Percentiles rank a stretch among this genome's conserved stretches.
These are phyloP conservation scores for Solioccasus polychromus DNA, from an alignment of 768 basidiomycete genomes.

Conservation along the genomic window DNA sequence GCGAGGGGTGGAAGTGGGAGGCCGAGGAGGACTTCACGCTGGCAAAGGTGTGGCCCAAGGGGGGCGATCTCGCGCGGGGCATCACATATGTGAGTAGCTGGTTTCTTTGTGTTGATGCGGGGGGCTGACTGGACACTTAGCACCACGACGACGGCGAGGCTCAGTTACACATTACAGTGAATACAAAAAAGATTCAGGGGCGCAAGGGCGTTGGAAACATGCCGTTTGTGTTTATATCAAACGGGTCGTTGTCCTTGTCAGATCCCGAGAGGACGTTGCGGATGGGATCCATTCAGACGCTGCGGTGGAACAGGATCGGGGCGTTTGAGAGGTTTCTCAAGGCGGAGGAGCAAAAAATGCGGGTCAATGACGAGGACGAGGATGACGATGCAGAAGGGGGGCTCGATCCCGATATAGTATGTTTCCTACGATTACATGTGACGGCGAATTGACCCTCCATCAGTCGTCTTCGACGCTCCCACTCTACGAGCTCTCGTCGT, in stretches of 20 bases:
- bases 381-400: slow-evolving; percentile 26
- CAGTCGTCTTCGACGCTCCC: slow-evolving; percentile 30
- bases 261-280: slow-evolving; percentile 21
- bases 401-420: slow-evolving; percentile 28
- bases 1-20: slow-evolving; percentile 62
- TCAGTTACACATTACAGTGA: slow-evolving; percentile 63
- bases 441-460: neutral
- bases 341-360: slow-evolving; percentile 26
- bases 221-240: slow-evolving; percentile 58
- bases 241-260: slow-evolving; percentile 35
- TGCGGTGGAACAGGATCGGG: slow-evolving; percentile 30
- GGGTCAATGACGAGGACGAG: slow-evolving; percentile 16
- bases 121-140: slow-evolving; percentile 32
- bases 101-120: neutral
- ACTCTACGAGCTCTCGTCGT: slow-evolving; percentile 23
- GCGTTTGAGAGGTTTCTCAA: slow-evolving; percentile 27
- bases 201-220: slow-evolving; percentile 60
- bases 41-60: slow-evolving; percentile 53
- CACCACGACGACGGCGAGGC: slow-evolving; percentile 50
- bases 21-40: slow-evolving; percentile 67
- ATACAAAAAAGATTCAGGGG: slow-evolving; percentile 46
- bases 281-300: slow-evolving; percentile 22
- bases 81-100: slow-evolving; percentile 58
- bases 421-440: neutral
- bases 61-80: slow-evolving; percentile 40